Conservation (phyloP, 2,329 filamentous ascomycete genomes). For the Phaeophleospora eucalypticola region DNA sequence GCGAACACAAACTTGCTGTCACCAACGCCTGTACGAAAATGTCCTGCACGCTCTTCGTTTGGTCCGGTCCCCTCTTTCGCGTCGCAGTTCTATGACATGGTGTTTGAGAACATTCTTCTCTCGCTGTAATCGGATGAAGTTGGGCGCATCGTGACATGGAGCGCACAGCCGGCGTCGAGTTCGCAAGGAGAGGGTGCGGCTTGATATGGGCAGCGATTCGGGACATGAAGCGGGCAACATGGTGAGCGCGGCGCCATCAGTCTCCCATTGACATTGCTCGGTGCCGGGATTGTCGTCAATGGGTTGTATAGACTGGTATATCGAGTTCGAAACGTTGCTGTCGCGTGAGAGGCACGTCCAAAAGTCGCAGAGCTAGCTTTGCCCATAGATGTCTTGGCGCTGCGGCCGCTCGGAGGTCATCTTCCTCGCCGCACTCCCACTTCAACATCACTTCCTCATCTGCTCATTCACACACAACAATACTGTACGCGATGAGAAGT, state of each 20-base stretch:
- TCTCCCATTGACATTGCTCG: conserved; percentile 16
- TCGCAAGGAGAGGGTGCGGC: conserved; percentile 46
- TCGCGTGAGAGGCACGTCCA: conserved; percentile 9
- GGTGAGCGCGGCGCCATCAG: conserved; percentile 21
- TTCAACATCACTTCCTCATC: too few species aligned
- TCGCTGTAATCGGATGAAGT: not conserved
- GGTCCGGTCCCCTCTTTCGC: not conserved
- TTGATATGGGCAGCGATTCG: conserved; percentile 53
- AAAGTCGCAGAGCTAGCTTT: not conserved
- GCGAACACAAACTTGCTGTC: conserved; percentile 48
- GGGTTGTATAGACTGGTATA: not conserved
- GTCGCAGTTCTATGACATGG: not conserved
- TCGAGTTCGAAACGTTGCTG: not conserved
- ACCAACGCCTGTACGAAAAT: conserved; percentile 53
- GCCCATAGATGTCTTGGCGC: not conserved
- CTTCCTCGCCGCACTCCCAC: too few species aligned
- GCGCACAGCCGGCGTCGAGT: conserved; percentile 10
- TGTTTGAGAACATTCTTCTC: not conserved
- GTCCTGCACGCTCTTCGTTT: conserved; percentile 40
- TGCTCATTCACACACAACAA: not conserved
- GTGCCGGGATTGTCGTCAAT: not conserved
- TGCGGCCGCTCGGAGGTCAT: not conserved
- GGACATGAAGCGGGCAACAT: conserved; percentile 64
- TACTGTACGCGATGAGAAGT: too few species aligned
- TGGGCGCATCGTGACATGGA: conserved; percentile 1